Percentiles rank a stretch among this genome's conserved stretches.
These are phyloP conservation scores for Cornus suecica DNA, from an alignment of 148 eudicot genomes.

Conservation along the genomic window DNA sequence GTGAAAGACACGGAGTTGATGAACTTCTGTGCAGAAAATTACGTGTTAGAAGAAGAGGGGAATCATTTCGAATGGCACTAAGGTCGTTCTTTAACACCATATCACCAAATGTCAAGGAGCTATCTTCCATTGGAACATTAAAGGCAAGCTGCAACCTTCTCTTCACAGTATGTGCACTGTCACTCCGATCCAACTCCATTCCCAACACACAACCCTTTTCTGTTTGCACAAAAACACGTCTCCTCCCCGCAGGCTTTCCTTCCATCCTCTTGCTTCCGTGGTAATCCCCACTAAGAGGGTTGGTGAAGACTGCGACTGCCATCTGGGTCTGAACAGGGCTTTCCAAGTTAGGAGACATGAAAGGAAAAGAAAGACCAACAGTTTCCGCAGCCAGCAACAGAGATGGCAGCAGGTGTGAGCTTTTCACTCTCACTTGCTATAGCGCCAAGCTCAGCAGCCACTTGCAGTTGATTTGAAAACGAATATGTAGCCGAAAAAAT, in stretches of 20 bases:
- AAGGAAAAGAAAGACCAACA: constrained; percentile 12
- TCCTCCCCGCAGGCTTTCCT: constrained; percentile 49
- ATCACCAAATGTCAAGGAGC: constrained; percentile 88
- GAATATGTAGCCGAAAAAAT: constrained; percentile 12
- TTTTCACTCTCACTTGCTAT: constrained; percentile 34
- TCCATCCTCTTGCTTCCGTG: constrained; percentile 47
- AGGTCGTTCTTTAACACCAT: constrained; percentile 83
- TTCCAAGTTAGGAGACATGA: constrained; percentile 64
- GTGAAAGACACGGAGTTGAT: constrained; percentile 92
- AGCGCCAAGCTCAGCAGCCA: constrained; percentile 47
- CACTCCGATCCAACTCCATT: constrained; percentile 84
- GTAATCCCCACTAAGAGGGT: constrained; percentile 54
- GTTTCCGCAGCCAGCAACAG: constrained; percentile 28
- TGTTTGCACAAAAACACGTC: constrained; percentile 91
- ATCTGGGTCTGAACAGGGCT: constrained; percentile 86
- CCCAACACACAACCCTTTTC: constrained; percentile 92
- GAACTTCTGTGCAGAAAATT: constrained; percentile 81
- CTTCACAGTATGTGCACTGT: constrained; percentile 93
- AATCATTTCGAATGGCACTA: constrained; percentile 77
- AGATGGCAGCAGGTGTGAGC: constrained; percentile 45
- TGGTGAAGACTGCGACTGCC: constrained; percentile 65
- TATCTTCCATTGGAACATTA: constrained; percentile 77
- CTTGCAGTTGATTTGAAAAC: constrained; percentile 10
- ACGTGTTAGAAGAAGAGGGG: constrained; percentile 76
- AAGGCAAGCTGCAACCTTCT: constrained; percentile 76